phyloP scores from a whole-genome alignment of 306 rosid genomes.

The Betula pendula region DNA sequence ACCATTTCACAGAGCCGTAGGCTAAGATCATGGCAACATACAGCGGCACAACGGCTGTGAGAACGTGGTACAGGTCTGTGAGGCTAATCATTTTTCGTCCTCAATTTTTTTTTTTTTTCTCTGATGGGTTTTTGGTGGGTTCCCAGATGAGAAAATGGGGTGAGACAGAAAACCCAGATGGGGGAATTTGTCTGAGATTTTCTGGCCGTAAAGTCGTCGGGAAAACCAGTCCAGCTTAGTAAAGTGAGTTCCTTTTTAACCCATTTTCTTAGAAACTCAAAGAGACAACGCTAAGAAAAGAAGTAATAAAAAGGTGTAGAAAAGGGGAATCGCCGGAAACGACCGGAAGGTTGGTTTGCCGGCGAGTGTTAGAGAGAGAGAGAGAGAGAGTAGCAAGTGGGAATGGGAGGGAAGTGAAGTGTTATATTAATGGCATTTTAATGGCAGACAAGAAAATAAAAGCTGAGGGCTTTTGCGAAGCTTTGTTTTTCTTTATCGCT shows the following conservation, averaged over 20 bases:
- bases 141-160: constrained; percentile 5
- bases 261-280: constrained; percentile 15
- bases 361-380: not conserved
- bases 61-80: constrained; percentile 74
- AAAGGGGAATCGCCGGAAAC: constrained; percentile 2
- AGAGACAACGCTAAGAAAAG: not conserved
- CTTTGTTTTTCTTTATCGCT: constrained; percentile 33
- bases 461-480: constrained; percentile 38
- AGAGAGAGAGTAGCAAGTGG: constrained; percentile 13
- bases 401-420: not conserved
- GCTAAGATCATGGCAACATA: constrained; percentile 87
- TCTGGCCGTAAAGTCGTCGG: too few relatives aligned
- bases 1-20: constrained; percentile 86
- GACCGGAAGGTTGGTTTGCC: not conserved
- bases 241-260: too few relatives aligned
- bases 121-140: not conserved
- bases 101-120: not conserved
- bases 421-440: constrained; percentile 39
- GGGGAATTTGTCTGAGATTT: too few relatives aligned
- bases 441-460: constrained; percentile 49
- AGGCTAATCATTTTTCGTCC: constrained; percentile 49
- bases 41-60: constrained; percentile 80
- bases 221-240: too few relatives aligned
- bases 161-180: not conserved
- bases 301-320: not conserved